A percentile compares a stretch with the other conserved stretches of the same genome.
Conservation (phyloP, 2,329 filamentous ascomycete species). For the Fonsecaea multimorphosa region DNA sequence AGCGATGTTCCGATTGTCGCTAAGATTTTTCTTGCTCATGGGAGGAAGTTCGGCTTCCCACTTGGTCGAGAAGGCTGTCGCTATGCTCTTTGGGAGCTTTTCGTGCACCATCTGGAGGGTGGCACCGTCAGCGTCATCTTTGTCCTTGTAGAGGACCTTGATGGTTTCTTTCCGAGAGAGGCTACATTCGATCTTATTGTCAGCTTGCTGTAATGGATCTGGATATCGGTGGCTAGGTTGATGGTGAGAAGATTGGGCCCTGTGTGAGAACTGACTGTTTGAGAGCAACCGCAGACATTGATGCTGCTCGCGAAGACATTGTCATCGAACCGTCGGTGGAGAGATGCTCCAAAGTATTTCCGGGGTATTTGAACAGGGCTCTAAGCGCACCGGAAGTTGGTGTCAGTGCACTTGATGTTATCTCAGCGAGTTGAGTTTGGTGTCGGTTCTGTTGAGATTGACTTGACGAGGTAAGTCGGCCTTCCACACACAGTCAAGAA, state of each 20-base stretch:
- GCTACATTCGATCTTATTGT: slow-evolving; percentile 13
- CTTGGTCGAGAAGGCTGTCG: slow-evolving; percentile 26
- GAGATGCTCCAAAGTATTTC: background rate
- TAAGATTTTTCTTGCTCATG: slow-evolving; percentile 3
- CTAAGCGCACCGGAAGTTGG: background rate
- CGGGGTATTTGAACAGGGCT: background rate
- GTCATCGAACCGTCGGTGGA: background rate
- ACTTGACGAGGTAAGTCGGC: background rate
- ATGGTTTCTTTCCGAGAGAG: slow-evolving; percentile 22
- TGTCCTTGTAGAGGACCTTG: slow-evolving; percentile 22
- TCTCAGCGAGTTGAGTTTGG: no score
- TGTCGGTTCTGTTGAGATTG: background rate
- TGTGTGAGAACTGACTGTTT: background rate
- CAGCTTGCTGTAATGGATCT: background rate
- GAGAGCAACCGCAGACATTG: background rate
- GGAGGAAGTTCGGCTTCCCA: slow-evolving; percentile 24
- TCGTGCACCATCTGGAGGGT: slow-evolving; percentile 22
- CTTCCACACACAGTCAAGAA: background rate
- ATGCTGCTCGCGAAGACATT: background rate
- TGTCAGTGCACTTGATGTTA: no score
- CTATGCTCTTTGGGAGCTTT: slow-evolving; percentile 27
- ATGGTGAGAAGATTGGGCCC: background rate
- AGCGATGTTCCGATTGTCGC: slow-evolving; percentile 10
- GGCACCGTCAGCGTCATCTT: background rate
- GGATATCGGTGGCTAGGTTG: background rate